phyloP scores from a whole-genome alignment of 768 basidiomycete species.

The Pisolithus sp. region DNA sequence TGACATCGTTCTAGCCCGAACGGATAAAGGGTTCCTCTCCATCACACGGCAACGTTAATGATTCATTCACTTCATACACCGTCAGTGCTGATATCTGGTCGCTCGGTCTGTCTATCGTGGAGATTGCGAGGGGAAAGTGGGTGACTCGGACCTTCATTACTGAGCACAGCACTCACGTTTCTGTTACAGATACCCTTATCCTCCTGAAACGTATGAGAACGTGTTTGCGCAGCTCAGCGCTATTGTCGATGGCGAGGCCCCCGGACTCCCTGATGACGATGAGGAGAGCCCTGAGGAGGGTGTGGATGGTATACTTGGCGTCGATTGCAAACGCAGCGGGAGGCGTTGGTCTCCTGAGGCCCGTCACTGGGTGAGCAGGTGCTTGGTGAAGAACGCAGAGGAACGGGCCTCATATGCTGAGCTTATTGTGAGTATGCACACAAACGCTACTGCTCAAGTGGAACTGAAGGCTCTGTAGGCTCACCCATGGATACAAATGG shows the following conservation, averaged over 20 bases:
- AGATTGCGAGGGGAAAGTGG: constrained; percentile 72
- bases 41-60: constrained; percentile 24
- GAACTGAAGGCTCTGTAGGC: constrained; percentile 34
- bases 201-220: constrained; percentile 94
- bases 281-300: constrained; percentile 10
- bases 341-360: constrained; percentile 41
- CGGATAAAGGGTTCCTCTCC: constrained; percentile 89
- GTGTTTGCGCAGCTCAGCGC: constrained; percentile 97
- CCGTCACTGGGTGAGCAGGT: constrained; percentile 74
- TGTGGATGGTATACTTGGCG: constrained; percentile 2
- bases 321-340: constrained; percentile 6
- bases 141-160: background rate
- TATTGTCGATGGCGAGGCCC: constrained; percentile 92
- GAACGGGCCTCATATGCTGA: constrained; percentile 78
- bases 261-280: constrained; percentile 67
- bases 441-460: background rate
- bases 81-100: constrained; percentile 99
- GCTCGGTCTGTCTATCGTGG: constrained; percentile 88
- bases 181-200: constrained; percentile 74
- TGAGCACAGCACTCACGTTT: background rate
- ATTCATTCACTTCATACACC: constrained; percentile 59
- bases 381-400: constrained; percentile 76
- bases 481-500: constrained; percentile 72
- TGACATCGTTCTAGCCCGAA: constrained; percentile 59
- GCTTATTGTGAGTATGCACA: constrained; percentile 50